phyloP scores from a whole-genome alignment of 2,329 filamentous ascomycete species.

The Hirsutella rhossiliensis region DNA sequence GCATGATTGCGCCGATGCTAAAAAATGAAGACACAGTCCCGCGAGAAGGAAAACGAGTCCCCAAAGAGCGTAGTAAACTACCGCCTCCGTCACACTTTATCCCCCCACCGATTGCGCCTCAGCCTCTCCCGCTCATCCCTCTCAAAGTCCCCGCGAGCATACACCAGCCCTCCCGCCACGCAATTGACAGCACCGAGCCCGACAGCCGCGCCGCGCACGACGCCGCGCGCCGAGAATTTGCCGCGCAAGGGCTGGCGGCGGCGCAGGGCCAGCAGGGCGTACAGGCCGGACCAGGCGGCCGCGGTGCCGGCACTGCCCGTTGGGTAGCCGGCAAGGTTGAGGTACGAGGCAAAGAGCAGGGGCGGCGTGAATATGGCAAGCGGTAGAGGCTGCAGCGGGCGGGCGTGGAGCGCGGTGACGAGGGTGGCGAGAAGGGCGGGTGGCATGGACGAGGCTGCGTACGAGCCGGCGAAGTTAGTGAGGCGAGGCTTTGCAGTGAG shows the following conservation, averaged over 20 bases:
- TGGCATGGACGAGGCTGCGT: slow-evolving; percentile 38
- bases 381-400: slow-evolving; percentile 38
- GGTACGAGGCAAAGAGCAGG: slow-evolving; percentile 44
- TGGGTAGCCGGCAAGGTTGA: slow-evolving; percentile 46
- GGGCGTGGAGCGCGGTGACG: slow-evolving; percentile 41
- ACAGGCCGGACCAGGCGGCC: slow-evolving; percentile 44
- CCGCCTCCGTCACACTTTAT: too few relatives aligned
- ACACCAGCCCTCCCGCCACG: slow-evolving; percentile 38
- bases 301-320: slow-evolving; percentile 44
- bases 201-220: slow-evolving; percentile 37
- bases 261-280: slow-evolving; percentile 41
- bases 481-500: not conserved
- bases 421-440: slow-evolving; percentile 44
- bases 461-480: not conserved
- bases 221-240: slow-evolving; percentile 34
- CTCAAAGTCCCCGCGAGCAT: slow-evolving; percentile 36
- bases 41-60: too few relatives aligned
- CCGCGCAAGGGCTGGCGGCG: slow-evolving; percentile 26
- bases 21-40: too few relatives aligned
- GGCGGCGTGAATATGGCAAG: slow-evolving; percentile 39
- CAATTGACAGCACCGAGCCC: slow-evolving; percentile 36
- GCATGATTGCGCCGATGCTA: too few relatives aligned
- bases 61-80: too few relatives aligned
- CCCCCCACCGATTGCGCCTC: slow-evolving; percentile 39
- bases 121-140: slow-evolving; percentile 34